Evolutionary conservation across 805 yeast species (phyloP), one percentile per base, ranked within the genome.

Genomic region (Ogataea populi-albae): DNA sequence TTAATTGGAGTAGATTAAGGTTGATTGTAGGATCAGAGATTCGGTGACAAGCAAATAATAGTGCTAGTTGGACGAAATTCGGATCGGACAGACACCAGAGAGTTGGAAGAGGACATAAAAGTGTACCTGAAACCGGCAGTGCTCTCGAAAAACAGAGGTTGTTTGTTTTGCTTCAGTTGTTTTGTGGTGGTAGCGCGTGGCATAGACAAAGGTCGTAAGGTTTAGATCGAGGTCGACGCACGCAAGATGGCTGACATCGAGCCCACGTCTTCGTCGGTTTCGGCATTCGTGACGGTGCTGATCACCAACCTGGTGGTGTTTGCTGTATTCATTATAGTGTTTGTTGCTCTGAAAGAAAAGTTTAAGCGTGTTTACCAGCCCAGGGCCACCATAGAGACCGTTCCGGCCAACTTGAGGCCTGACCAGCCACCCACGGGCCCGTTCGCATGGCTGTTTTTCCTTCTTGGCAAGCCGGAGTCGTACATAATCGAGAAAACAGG

Each of bases 401-500:
- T 75, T 16, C 76, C 80, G 2, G 47, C 55, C 10, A 69, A 66
- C 35, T 60, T 72, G 34, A 54, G 52, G 30, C 68, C 76, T 1
- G 73, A 70, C 21, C 63, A 59, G 26, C 54, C 66, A 26, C 72
- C 75, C 4, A 40, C 50, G 4, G 77, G 78, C 10, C 56, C 65
- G 1, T 69, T 73, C 41, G 54, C 62, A 4, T 85, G 93, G 93
- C 46, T 79, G 5, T 52, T 68, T 2, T 65, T 59, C 37, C 38
- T 83, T 16, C 47, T 79, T 41, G 43, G 62, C 4, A 73, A 73
- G 54, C 81, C 87, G 1, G 81, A 79, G 41, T 56, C 77, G 1
- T 83, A 69, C 58, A 47, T 80, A 26, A 66, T 85, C 49, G 89
- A 83, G 61, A 80, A 81, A 44, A 65, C 81, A 24, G 85, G 89